A percentile compares a stretch with the other conserved stretches of the same genome.
These are phyloP conservation scores for Jackrogersella multiformis DNA, from an alignment of 495 filamentous ascomycete species.

Conservation along the genomic window DNA sequence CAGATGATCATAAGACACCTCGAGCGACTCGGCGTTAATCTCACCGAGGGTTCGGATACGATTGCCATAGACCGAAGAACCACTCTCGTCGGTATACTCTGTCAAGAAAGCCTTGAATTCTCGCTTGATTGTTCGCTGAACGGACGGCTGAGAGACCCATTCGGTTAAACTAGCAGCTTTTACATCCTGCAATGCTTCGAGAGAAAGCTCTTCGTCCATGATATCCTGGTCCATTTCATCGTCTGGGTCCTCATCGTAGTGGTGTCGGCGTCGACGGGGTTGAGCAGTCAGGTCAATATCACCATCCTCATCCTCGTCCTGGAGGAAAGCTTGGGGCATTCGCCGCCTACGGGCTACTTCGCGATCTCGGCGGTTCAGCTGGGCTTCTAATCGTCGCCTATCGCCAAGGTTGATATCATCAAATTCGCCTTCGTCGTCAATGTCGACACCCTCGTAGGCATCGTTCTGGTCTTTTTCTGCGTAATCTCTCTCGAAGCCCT, in stretches of 20 bases:
- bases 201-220: conserved; percentile 91
- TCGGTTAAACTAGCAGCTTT: conserved; percentile 93
- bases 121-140: conserved; percentile 90
- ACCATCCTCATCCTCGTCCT: conserved; percentile 87
- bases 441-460: conserved; percentile 54
- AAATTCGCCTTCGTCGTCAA: conserved; percentile 70
- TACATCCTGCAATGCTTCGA: conserved; percentile 91
- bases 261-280: conserved; percentile 78
- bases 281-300: conserved; percentile 84
- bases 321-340: conserved; percentile 85
- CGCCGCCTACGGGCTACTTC: conserved; percentile 77
- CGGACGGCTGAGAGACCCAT: conserved; percentile 90
- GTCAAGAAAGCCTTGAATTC: conserved; percentile 98
- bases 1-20: conserved; percentile 95
- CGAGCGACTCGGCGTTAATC: conserved; percentile 93
- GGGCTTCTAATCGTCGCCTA: conserved; percentile 82
- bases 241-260: conserved; percentile 93
- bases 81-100: conserved; percentile 88
- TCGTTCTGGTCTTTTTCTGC: conserved; percentile 61
- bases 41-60: conserved; percentile 94
- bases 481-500: conserved; percentile 91
- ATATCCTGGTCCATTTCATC: conserved; percentile 91
- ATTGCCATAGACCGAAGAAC: conserved; percentile 91
- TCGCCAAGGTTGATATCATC: conserved; percentile 80
- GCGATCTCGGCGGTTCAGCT: conserved; percentile 83